Evolutionary conservation across 164 flowering plant species (phyloP).

Genomic region (Protea cynaroides): DNA sequence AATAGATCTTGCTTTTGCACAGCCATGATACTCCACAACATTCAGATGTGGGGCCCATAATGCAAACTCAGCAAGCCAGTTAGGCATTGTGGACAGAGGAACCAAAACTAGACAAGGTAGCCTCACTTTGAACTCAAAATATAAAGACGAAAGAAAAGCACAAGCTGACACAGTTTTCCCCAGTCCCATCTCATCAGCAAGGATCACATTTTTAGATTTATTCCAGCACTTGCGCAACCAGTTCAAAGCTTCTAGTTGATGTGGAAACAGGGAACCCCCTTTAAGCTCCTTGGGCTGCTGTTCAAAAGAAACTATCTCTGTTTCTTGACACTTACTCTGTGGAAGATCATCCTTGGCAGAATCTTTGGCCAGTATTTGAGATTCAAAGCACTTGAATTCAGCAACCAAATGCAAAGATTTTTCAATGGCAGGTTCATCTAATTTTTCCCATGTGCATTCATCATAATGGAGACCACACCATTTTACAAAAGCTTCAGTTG

Average conservation of each 20-base stretch:
- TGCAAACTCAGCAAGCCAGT: constrained; percentile 93
- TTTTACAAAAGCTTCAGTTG: constrained; percentile 65
- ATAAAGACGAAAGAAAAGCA: constrained; percentile 86
- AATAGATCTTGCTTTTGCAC: constrained; percentile 76
- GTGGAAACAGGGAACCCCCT: constrained; percentile 92
- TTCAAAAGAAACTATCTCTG: constrained; percentile 53
- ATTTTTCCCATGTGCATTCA: constrained; percentile 97
- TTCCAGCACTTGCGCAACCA: constrained; percentile 98
- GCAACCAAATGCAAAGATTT: constrained; percentile 47
- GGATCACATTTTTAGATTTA: constrained; percentile 86
- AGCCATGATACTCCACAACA: constrained; percentile 97
- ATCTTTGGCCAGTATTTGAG: constrained; percentile 49
- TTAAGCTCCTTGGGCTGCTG: constrained; percentile 90
- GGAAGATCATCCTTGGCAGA: constrained; percentile 21
- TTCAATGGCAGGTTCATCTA: constrained; percentile 61
- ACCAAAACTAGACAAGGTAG: constrained; percentile 91
- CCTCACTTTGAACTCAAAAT: constrained; percentile 68
- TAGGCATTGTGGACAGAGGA: constrained; percentile 99
- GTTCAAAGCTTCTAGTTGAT: constrained; percentile 96
- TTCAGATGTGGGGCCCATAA: constrained; percentile 93
- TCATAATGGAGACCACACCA: constrained; percentile 94
- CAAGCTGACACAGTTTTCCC: constrained; percentile 97
- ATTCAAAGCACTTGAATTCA: constrained; percentile 56
- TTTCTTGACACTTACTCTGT: constrained; percentile 31
- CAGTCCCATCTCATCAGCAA: constrained; percentile 99